Base-by-base conservation (phyloP, 108 stramenopile species). In the Nitzschia sp. region DNA sequence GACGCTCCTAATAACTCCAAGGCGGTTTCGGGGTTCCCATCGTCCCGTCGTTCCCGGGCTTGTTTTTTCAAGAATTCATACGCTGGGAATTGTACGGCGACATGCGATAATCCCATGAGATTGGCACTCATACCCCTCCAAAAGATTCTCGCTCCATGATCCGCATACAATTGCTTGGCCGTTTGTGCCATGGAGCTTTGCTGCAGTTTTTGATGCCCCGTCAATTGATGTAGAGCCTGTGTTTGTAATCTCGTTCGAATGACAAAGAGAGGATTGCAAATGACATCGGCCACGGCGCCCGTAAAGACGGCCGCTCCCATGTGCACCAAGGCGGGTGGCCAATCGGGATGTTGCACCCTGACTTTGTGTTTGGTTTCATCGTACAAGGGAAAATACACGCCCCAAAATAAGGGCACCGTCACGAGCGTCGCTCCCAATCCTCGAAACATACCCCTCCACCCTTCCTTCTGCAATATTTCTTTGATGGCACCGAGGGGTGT, bases 261-360 rank as follows among this genome's bases (percentile, higher is more conserved):
- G 23, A 96, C 92, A 80, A 94, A 96, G 73, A 95, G 73, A 16
- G 96, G 96, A 80, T 96, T 96, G 74, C 91, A 93, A 64, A 92
- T 76, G 32, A 92, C 45, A 80, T 96, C 96, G 8, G 90, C 87
- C 6, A 93, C 78, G 53, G 87, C 86, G 50, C 96, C 96, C 15
- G 96, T 90, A 30, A 59, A 45, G 3, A 95, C 85, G 9, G 96
- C 96, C 0, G 87, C 80, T 28, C 76, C 66, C 29, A 88, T 63
- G 74, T 96, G 96, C 6, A 91, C 63, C 53, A 88, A 35, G 27
- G 85, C 66, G 30, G 82, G 85, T 60, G 82, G 75, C 35, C 68
- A 41, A 23, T 78, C 41, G 2, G 70, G 75, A 56, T 69, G 65
- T n/a, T 52, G 30, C 26, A 29, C 36, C 29, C 63, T 15, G 23